phyloP scores from a whole-genome alignment of 1,284 basidiomycete genomes.

The Ceratobasidium sp. region DNA sequence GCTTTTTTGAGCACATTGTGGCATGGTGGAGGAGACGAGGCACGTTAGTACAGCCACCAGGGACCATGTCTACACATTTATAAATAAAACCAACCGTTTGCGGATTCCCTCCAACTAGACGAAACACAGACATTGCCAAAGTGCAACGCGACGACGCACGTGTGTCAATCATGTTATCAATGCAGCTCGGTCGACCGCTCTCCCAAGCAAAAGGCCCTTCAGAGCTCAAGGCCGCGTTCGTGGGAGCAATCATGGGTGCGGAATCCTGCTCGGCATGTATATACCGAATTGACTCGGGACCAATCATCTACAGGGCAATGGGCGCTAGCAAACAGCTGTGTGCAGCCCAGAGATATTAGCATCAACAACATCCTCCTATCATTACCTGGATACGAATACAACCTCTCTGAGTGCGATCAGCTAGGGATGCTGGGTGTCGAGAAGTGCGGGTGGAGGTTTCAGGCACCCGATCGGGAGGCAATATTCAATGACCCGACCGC shows the following conservation, averaged over 20 bases:
- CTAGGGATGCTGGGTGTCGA: neutral
- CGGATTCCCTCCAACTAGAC: too few relatives aligned
- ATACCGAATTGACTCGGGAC: neutral
- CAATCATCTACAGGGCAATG: neutral
- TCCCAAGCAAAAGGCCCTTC: neutral
- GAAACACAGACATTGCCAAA: too few relatives aligned
- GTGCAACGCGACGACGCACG: too few relatives aligned
- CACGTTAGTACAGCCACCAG: constrained; percentile 10
- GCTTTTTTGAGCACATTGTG: neutral
- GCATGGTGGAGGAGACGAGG: neutral
- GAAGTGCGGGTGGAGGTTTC: neutral
- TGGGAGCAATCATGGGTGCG: constrained; percentile 18
- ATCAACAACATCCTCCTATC: constrained; percentile 6
- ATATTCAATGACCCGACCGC: neutral
- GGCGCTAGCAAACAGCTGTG: neutral
- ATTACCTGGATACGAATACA: neutral
- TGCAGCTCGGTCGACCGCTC: constrained; percentile 2
- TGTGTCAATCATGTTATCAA: neutral
- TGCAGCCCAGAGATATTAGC: constrained; percentile 10
- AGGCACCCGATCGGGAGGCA: neutral
- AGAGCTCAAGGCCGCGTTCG: neutral
- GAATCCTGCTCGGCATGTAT: neutral
- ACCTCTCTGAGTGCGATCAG: neutral
- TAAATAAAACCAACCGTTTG: too few relatives aligned
- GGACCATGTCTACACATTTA: neutral